phyloP scores from a whole-genome alignment of 2,329 filamentous ascomycete species.

The Aspergillus novofumigatus region DNA sequence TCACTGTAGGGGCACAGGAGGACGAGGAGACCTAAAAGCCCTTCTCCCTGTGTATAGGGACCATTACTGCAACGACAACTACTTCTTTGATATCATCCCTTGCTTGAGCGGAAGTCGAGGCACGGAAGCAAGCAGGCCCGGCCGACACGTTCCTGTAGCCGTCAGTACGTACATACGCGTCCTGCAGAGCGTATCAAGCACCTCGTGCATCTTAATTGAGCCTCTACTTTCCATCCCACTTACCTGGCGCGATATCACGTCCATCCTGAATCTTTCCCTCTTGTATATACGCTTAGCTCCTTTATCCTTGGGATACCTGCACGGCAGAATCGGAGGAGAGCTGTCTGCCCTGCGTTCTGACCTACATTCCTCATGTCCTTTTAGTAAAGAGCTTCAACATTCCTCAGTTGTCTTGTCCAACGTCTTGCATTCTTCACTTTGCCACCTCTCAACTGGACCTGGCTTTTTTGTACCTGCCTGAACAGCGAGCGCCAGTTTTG shows the following conservation, averaged over 20 bases:
- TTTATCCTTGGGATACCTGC: constrained; percentile 18
- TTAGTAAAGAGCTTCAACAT: constrained; percentile 28
- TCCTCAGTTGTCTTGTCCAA: constrained; percentile 26
- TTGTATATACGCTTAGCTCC: constrained; percentile 15
- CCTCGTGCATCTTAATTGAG: constrained; percentile 25
- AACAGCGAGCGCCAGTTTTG: constrained; percentile 14
- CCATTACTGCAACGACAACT: constrained; percentile 20
- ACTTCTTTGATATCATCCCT: constrained; percentile 26
- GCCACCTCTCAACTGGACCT: constrained; percentile 26
- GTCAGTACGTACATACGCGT: constrained; percentile 27
- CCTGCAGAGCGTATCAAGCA: constrained; percentile 18
- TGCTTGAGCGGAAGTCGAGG: constrained; percentile 26
- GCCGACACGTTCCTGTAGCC: constrained; percentile 33
- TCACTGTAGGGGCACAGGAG: constrained; percentile 71
- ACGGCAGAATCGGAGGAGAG: constrained; percentile 6
- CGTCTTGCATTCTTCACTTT: constrained; percentile 32
- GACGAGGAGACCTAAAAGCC: constrained; percentile 51
- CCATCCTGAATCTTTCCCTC: constrained; percentile 15
- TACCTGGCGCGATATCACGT: constrained; percentile 5
- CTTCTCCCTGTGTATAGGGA: constrained; percentile 30
- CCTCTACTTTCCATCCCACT: constrained; percentile 18
- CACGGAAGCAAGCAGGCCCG: constrained; percentile 18
- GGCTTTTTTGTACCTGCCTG: constrained; percentile 20
- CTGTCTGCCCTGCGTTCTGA: constrained; percentile 3
- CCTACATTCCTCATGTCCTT: constrained; percentile 31